These are phyloP conservation scores for Alternaria triticina DNA, from an alignment of 2,329 filamentous ascomycete genomes.

Conservation along the genomic window DNA sequence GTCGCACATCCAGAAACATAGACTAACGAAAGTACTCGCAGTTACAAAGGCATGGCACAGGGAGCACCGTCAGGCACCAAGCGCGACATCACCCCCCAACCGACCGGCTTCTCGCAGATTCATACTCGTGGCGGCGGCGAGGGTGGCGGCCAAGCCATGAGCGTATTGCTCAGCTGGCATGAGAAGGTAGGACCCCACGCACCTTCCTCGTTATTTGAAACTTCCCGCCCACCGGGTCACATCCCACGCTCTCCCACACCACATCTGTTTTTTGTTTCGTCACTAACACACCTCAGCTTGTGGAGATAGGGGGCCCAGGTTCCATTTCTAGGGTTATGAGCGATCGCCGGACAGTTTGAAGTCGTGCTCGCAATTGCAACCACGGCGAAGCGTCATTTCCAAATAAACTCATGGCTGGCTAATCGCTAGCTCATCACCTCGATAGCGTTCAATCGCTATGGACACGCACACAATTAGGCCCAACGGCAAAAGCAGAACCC, in stretches of 20 bases:
- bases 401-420: neutral
- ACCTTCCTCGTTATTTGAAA: slow-evolving; percentile 1
- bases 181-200: slow-evolving; percentile 69
- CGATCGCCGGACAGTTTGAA: slow-evolving; percentile 86
- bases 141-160: slow-evolving; percentile 88
- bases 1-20: neutral
- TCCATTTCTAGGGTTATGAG: slow-evolving; percentile 94
- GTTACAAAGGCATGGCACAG: slow-evolving; percentile 86
- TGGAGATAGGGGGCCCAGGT: slow-evolving; percentile 89
- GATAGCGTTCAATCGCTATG: neutral
- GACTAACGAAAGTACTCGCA: slow-evolving; percentile 47
- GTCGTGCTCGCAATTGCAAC: neutral
- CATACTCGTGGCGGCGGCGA: slow-evolving; percentile 64
- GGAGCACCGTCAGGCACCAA: slow-evolving; percentile 36
- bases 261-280: neutral
- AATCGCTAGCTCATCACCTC: slow-evolving; percentile 3
- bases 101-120: slow-evolving; percentile 88
- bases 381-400: neutral
- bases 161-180: slow-evolving; percentile 96
- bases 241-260: neutral
- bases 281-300: slow-evolving; percentile 60
- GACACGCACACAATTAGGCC: neutral
- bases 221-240: neutral
- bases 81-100: slow-evolving; percentile 70
- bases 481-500: slow-evolving; percentile 11